phyloP scores from a whole-genome alignment of 2,329 filamentous ascomycete genomes.

The Aspergillus sojae region DNA sequence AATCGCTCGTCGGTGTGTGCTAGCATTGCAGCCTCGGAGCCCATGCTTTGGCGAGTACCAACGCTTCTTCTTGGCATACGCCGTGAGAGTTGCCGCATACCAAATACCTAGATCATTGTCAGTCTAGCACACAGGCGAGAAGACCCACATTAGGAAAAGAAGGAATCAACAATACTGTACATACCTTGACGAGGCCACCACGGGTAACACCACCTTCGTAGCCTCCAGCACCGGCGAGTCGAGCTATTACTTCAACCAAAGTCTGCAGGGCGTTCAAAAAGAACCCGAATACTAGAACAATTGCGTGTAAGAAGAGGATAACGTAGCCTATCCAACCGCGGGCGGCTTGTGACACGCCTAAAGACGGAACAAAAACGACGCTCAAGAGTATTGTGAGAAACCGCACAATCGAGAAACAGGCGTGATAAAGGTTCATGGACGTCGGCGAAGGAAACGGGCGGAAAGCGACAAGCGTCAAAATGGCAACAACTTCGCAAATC shows the following conservation, averaged over 20 bases:
- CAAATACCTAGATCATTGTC: slow-evolving; percentile 63
- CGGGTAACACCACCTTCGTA: slow-evolving; percentile 70
- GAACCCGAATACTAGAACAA: slow-evolving; percentile 87
- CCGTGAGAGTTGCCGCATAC: slow-evolving; percentile 82
- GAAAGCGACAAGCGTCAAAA: slow-evolving; percentile 86
- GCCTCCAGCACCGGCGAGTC: slow-evolving; percentile 79
- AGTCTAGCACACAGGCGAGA: neutral
- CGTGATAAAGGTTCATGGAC: slow-evolving; percentile 96
- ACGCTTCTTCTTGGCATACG: slow-evolving; percentile 66
- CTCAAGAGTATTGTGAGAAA: slow-evolving; percentile 76
- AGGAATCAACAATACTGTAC: slow-evolving; percentile 14
- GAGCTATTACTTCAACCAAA: slow-evolving; percentile 81
- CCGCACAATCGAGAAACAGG: slow-evolving; percentile 76
- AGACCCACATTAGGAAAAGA: neutral
- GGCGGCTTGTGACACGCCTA: slow-evolving; percentile 74
- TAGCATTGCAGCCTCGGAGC: slow-evolving; percentile 81
- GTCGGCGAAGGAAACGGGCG: slow-evolving; percentile 87
- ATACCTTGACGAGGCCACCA: slow-evolving; percentile 78
- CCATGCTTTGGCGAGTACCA: slow-evolving; percentile 74
- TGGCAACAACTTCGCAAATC: slow-evolving; percentile 89
- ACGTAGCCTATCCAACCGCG: slow-evolving; percentile 96
- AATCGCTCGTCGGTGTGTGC: slow-evolving; percentile 68
- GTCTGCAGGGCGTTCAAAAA: slow-evolving; percentile 91
- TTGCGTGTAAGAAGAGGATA: slow-evolving; percentile 81
- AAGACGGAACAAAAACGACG: slow-evolving; percentile 80